Percentiles rank a stretch among this genome's conserved stretches.
phyloP scores from a whole-genome alignment of 805 yeast species.

The Kurtzmaniella fragi region DNA sequence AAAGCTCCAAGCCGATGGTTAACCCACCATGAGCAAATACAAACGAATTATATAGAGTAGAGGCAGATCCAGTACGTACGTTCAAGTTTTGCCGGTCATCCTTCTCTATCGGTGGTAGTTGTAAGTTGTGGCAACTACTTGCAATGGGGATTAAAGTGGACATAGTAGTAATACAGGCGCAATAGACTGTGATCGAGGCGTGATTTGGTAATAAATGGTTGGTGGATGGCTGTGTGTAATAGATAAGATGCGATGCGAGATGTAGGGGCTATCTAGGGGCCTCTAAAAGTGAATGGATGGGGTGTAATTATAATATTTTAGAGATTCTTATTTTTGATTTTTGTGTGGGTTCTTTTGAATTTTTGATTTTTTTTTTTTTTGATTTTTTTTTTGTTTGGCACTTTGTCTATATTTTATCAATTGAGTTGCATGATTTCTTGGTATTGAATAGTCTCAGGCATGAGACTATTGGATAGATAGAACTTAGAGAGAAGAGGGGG shows the following conservation, averaged over 20 bases:
- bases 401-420: no score
- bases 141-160: constrained; percentile 61
- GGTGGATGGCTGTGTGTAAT: no score
- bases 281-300: not conserved
- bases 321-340: not conserved
- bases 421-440: no score
- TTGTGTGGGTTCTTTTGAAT: no score
- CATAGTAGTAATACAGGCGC: constrained; percentile 30
- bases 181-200: constrained; percentile 1
- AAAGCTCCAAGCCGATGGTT: constrained; percentile 49
- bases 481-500: no score
- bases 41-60: constrained; percentile 52
- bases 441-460: no score
- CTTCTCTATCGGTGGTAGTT: constrained; percentile 48
- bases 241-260: not conserved
- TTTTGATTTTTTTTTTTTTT: no score
- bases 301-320: not conserved
- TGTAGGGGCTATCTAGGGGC: not conserved
- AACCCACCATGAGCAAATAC: constrained; percentile 68
- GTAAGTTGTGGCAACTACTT: constrained; percentile 52
- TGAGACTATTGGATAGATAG: no score
- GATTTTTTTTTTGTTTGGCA: no score
- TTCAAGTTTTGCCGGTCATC: constrained; percentile 54
- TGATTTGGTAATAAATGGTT: no score
- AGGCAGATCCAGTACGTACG: constrained; percentile 65